These are phyloP conservation scores for Hippophae rhamnoides DNA, from an alignment of 306 rosid species.

Conservation along the genomic window DNA sequence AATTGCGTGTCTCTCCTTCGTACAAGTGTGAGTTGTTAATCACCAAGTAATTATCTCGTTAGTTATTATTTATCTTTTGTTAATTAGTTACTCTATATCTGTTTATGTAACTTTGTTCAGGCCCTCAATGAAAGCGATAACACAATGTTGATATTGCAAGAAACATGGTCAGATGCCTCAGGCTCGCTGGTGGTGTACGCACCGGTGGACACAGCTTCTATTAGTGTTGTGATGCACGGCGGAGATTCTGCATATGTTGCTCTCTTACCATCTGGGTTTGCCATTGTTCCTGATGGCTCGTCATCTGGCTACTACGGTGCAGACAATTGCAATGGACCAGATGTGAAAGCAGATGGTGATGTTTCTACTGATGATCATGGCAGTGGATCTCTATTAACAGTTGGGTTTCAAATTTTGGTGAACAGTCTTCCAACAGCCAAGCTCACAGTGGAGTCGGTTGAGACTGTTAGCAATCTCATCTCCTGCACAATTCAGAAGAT, in stretches of 20 bases:
- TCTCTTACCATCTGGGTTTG: constrained; percentile 71
- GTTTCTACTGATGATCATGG: constrained; percentile 2
- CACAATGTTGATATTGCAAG: constrained; percentile 58
- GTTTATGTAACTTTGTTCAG: constrained; percentile 24
- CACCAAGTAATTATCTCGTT: background rate
- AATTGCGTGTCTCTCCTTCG: constrained; percentile 64
- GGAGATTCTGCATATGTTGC: constrained; percentile 58
- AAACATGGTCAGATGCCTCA: constrained; percentile 56
- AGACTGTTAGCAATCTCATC: constrained; percentile 45
- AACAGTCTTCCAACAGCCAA: constrained; percentile 35
- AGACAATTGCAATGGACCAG: constrained; percentile 7
- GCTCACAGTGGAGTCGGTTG: constrained; percentile 54
- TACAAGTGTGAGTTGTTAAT: constrained; percentile 38
- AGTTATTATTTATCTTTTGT: background rate
- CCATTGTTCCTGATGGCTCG: constrained; percentile 44
- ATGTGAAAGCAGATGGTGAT: constrained; percentile 15
- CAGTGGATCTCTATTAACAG: constrained; percentile 50
- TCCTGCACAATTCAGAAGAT: constrained; percentile 57
- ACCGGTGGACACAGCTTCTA: constrained; percentile 42
- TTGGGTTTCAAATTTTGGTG: constrained; percentile 58
- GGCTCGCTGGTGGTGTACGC: constrained; percentile 68
- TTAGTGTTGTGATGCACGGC: constrained; percentile 43
- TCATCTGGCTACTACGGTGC: constrained; percentile 5
- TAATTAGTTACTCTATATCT: background rate
- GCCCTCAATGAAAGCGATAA: constrained; percentile 28